Conservation (phyloP, 805 yeast genomes). For the Candida loeiensis region DNA sequence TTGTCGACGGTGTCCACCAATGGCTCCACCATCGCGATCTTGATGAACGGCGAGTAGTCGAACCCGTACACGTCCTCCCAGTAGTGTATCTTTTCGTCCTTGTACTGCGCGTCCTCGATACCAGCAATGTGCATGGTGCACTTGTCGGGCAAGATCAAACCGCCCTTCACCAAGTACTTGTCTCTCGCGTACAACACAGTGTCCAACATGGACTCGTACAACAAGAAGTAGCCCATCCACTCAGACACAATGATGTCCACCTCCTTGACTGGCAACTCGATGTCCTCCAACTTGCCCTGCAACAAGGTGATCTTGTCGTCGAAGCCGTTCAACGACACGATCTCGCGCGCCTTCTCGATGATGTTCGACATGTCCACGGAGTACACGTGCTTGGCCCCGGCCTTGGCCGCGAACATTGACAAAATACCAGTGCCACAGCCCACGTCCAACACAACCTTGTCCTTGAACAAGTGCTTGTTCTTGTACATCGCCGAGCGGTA, state of each 20-base stretch:
- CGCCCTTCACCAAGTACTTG: constrained; percentile 74
- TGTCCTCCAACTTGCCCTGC: constrained; percentile 93
- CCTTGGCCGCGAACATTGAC: constrained; percentile 96
- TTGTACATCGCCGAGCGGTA: constrained; percentile 90
- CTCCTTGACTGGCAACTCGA: constrained; percentile 73
- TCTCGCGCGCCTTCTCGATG: constrained; percentile 92
- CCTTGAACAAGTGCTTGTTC: constrained; percentile 85
- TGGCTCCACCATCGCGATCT: constrained; percentile 87
- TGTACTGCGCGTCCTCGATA: constrained; percentile 88
- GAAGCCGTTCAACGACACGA: constrained; percentile 79
- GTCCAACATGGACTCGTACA: constrained; percentile 97
- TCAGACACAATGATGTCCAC: constrained; percentile 96
- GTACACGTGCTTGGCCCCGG: constrained; percentile 98
- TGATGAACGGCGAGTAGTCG: constrained; percentile 87
- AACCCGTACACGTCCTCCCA: constrained; percentile 98
- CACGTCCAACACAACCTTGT: constrained; percentile 90
- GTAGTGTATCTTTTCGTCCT: constrained; percentile 83
- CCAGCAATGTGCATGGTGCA: constrained; percentile 87
- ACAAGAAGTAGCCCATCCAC: constrained; percentile 98
- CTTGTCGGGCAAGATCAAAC: constrained; percentile 92
- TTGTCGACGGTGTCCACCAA: constrained; percentile 92
- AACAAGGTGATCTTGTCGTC: constrained; percentile 81
- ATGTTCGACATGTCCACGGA: constrained; percentile 97
- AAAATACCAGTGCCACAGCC: constrained; percentile 99
- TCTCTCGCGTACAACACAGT: constrained; percentile 95